A percentile compares a stretch with the other conserved stretches of the same genome.
Conservation (phyloP, 2,329 filamentous ascomycete species). For the Sclerotinia minor region DNA sequence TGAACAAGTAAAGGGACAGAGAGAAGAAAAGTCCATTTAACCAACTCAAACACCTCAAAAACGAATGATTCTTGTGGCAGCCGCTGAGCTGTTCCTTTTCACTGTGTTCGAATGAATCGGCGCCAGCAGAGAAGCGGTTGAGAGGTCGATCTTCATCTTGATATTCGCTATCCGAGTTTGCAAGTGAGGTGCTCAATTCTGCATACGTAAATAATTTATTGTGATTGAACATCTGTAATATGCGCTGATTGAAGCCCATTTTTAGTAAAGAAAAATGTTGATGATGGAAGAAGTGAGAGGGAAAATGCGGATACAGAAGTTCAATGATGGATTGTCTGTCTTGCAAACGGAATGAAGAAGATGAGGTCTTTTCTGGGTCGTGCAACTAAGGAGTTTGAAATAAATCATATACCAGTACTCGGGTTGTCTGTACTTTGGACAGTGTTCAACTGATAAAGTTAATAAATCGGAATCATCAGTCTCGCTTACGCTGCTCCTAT, state of each 20-base stretch:
- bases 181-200: background rate
- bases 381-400: background rate
- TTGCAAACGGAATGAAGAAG: background rate
- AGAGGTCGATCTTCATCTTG: constrained; percentile 6
- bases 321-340: background rate
- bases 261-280: background rate
- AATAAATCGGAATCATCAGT: background rate
- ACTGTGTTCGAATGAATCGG: background rate
- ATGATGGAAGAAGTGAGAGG: background rate
- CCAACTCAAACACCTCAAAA: background rate
- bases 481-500: constrained; percentile 2
- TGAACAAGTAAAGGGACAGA: background rate
- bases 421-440: background rate
- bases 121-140: background rate
- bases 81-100: background rate
- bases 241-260: constrained; percentile 1
- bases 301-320: background rate
- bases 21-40: constrained; percentile 2
- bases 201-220: background rate
- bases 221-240: background rate
- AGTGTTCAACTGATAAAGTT: background rate
- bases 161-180: background rate
- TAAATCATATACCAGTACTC: background rate
- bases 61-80: background rate
- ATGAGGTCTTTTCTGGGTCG: background rate